Evolutionary conservation across 2,329 filamentous ascomycete species (phyloP).

Genomic region (Aureobasidium sp.): DNA sequence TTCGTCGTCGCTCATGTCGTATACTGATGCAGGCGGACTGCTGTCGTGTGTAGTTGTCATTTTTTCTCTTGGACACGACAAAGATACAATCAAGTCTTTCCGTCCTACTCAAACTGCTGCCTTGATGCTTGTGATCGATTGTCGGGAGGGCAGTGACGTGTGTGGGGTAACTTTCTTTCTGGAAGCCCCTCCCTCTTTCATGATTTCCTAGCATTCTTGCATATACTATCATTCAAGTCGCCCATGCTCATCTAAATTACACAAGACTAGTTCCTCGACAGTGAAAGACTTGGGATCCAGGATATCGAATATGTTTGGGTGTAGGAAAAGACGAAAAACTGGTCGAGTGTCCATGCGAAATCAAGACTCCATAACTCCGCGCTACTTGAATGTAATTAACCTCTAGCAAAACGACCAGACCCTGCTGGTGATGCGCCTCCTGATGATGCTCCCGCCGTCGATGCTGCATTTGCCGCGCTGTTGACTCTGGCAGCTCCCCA

Average conservation of each 20-base stretch:
- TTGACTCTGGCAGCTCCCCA: constrained; percentile 40
- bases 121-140: background rate
- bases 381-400: background rate
- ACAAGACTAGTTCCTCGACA: too few species aligned
- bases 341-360: background rate
- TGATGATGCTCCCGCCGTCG: background rate
- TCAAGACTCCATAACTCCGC: background rate
- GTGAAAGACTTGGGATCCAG: too few species aligned
- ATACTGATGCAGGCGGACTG: constrained; percentile 72
- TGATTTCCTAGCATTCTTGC: too few species aligned
- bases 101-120: background rate
- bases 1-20: constrained; percentile 93
- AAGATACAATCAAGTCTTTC: too few species aligned
- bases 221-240: too few species aligned
- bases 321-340: background rate
- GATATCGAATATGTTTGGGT: too few species aligned
- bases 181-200: background rate
- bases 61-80: too few species aligned
- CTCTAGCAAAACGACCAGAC: constrained; percentile 8
- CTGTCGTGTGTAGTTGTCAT: background rate
- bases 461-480: background rate
- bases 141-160: background rate
- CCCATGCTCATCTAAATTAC: too few species aligned
- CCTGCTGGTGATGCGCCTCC: background rate
- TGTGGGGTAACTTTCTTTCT: background rate